Percentiles rank a stretch among this genome's conserved stretches.
Conservation (phyloP, 2,329 filamentous ascomycete genomes). For the Penicillium digitatum region DNA sequence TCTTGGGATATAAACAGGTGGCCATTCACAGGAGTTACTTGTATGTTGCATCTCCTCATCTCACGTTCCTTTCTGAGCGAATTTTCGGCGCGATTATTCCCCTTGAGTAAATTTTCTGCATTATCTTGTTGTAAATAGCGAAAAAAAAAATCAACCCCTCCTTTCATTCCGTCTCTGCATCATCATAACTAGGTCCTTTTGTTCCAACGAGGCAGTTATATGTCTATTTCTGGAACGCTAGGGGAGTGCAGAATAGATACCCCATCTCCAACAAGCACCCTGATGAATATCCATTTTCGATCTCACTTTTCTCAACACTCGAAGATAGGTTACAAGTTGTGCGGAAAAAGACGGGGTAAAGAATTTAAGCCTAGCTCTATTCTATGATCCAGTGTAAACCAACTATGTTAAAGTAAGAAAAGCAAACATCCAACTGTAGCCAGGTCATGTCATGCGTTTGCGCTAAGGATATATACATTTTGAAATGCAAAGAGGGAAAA, state of each 20-base stretch:
- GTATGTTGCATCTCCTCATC: neutral
- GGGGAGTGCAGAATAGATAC: neutral
- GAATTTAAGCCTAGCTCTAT: neutral
- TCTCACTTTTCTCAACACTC: neutral
- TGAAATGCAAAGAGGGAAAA: neutral
- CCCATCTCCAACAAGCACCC: neutral
- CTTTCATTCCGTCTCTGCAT: neutral
- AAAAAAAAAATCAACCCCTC: neutral
- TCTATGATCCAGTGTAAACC: neutral
- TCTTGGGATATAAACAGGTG: neutral
- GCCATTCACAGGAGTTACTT: neutral
- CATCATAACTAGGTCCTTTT: neutral
- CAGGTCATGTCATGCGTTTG: conserved; percentile 18
- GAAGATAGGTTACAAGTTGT: neutral
- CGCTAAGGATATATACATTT: conserved; percentile 22
- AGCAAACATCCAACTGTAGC: neutral
- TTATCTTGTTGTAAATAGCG: neutral
- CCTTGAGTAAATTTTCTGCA: neutral
- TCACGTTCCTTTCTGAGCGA: neutral
- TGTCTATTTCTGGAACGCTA: neutral
- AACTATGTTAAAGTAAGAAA: neutral
- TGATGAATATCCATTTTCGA: neutral
- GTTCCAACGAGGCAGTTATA: neutral
- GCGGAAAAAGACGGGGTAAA: neutral
- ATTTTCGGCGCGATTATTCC: neutral